phyloP scores from a whole-genome alignment of 2,329 filamentous ascomycete genomes.

The Endocalyx cinctus region DNA sequence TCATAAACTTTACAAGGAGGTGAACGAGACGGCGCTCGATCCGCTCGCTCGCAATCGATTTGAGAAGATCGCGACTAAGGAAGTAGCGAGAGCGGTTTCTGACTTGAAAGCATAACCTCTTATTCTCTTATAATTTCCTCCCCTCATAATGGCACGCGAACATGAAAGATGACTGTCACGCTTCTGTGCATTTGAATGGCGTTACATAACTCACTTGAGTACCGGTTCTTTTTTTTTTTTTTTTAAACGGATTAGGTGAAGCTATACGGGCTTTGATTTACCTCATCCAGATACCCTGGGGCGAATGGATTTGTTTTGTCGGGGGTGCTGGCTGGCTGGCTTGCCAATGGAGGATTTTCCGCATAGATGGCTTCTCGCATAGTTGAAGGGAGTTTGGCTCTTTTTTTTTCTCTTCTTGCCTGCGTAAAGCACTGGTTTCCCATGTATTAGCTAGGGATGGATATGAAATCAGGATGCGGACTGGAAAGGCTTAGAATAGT shows the following conservation, averaged over 20 bases:
- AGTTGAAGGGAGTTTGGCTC: not conserved
- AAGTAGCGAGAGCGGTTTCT: constrained; percentile 72
- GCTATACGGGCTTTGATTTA: constrained; percentile 12
- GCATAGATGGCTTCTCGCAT: constrained; percentile 4
- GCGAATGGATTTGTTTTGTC: constrained; percentile 13
- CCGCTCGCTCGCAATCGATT: constrained; percentile 63
- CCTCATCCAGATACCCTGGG: constrained; percentile 19
- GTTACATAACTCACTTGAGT: constrained; percentile 17
- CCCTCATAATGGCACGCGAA: too few relatives aligned
- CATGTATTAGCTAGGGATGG: not conserved
- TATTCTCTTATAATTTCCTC: not conserved
- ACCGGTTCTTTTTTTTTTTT: constrained; percentile 11
- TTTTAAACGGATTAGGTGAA: constrained; percentile 1
- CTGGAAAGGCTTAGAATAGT: too few relatives aligned
- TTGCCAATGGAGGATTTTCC: not conserved
- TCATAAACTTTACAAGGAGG: constrained; percentile 75
- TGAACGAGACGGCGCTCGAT: constrained; percentile 54
- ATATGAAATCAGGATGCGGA: too few relatives aligned
- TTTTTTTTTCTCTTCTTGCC: not conserved
- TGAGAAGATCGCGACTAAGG: constrained; percentile 71
- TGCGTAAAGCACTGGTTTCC: not conserved
- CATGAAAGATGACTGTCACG: not conserved
- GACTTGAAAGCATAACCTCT: constrained; percentile 33
- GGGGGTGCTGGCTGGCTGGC: constrained; percentile 5
- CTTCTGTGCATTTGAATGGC: constrained; percentile 13